A percentile compares a stretch with the other conserved stretches of the same genome.
Conservation (phyloP, 2,329 filamentous ascomycete genomes). For the Xylaria sp. region DNA sequence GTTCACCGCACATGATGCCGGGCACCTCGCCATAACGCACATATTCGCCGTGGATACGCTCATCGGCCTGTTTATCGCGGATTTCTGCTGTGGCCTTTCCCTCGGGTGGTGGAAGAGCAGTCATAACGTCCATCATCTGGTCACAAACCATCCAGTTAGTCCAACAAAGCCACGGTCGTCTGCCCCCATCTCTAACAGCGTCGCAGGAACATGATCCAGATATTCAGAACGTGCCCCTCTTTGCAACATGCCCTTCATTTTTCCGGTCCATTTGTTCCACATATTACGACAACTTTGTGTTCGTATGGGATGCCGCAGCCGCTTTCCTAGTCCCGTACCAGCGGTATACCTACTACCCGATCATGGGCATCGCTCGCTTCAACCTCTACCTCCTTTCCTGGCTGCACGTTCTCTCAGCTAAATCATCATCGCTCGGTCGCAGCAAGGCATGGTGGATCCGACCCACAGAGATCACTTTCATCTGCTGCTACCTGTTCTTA, state of each 20-base stretch:
- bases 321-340: slow-evolving; percentile 70
- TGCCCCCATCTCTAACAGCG: slow-evolving; percentile 35
- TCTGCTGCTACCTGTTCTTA: slow-evolving; percentile 73
- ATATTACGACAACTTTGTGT: slow-evolving; percentile 71
- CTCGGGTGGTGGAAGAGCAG: slow-evolving; percentile 78
- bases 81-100: slow-evolving; percentile 73
- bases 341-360: slow-evolving; percentile 74
- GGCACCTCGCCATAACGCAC: slow-evolving; percentile 70
- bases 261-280: slow-evolving; percentile 71
- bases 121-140: slow-evolving; percentile 75
- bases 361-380: slow-evolving; percentile 76
- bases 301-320: slow-evolving; percentile 71
- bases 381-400: slow-evolving; percentile 77
- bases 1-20: slow-evolving; percentile 74
- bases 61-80: slow-evolving; percentile 71
- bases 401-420: slow-evolving; percentile 69
- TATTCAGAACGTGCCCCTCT: slow-evolving; percentile 75
- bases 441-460: slow-evolving; percentile 74
- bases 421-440: slow-evolving; percentile 65
- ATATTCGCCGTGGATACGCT: slow-evolving; percentile 68
- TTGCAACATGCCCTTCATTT: slow-evolving; percentile 74
- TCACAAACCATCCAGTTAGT: slow-evolving; percentile 69
- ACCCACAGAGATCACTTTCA: slow-evolving; percentile 71
- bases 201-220: slow-evolving; percentile 66
- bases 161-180: background rate